A percentile compares a stretch with the other conserved stretches of the same genome.
Conservation (phyloP, 306 rosid species). For the Cicer cuneatum region DNA sequence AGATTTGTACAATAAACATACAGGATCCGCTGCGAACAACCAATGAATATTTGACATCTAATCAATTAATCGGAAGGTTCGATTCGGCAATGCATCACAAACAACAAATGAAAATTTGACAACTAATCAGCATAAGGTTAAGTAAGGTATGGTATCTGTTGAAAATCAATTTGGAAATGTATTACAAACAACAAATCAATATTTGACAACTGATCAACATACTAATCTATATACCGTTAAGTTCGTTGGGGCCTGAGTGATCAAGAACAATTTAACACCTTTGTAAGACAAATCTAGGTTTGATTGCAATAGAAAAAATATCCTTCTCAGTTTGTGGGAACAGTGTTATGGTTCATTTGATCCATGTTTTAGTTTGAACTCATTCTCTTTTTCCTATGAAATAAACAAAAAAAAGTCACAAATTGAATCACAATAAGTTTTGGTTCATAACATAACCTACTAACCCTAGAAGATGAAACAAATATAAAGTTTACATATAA, state of each 20-base stretch:
- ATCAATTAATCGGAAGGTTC: neutral
- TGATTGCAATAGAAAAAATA: neutral
- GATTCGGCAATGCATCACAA: neutral
- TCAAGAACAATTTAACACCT: neutral
- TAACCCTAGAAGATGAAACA: conserved; percentile 6
- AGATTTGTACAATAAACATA: neutral
- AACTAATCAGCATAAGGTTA: too few species aligned
- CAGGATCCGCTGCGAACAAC: neutral
- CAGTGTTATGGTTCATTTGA: neutral
- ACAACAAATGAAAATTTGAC: neutral
- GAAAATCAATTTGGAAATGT: too few species aligned
- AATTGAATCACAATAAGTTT: conserved; percentile 26
- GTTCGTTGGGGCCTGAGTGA: neutral
- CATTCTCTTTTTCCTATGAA: too few species aligned
- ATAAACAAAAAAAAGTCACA: neutral
- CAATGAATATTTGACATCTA: neutral
- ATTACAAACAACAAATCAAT: too few species aligned
- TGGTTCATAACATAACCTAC: neutral
- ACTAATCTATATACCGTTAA: neutral
- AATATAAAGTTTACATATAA: conserved; percentile 42
- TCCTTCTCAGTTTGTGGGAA: neutral
- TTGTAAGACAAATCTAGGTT: neutral
- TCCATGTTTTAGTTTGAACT: too few species aligned
- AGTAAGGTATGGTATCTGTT: too few species aligned
- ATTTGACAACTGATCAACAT: too few species aligned